These are phyloP conservation scores for Neurospora discreta DNA, from an alignment of 495 filamentous ascomycete species.

Conservation along the genomic window DNA sequence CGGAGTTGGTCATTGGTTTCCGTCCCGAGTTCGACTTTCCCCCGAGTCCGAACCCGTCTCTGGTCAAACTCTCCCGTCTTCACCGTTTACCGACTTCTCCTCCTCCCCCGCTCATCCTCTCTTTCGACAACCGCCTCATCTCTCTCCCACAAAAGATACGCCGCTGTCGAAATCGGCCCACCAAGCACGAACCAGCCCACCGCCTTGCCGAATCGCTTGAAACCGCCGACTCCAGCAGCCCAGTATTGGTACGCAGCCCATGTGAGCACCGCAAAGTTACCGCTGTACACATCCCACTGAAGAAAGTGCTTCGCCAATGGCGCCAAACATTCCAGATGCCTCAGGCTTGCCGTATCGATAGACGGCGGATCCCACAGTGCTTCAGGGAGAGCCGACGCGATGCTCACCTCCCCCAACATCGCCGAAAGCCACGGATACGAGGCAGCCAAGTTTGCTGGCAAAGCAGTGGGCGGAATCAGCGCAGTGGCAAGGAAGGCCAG, in stretches of 20 bases:
- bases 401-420: constrained; percentile 31
- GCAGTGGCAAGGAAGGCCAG: constrained; percentile 28
- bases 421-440: constrained; percentile 5
- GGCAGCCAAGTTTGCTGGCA: constrained; percentile 28
- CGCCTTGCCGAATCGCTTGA: constrained; percentile 28
- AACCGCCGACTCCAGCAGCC: constrained; percentile 21
- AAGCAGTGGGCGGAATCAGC: constrained; percentile 32
- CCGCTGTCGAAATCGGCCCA: constrained; percentile 40
- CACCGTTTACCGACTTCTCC: background rate
- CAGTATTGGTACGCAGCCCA: constrained; percentile 44
- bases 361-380: constrained; percentile 9
- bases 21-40: background rate
- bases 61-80: background rate
- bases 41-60: background rate
- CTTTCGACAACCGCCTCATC: constrained; percentile 26
- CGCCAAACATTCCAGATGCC: constrained; percentile 24
- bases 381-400: constrained; percentile 21
- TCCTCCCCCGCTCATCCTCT: background rate
- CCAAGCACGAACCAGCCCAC: constrained; percentile 30
- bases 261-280: constrained; percentile 36
- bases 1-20: background rate
- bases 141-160: constrained; percentile 46
- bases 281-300: constrained; percentile 49
- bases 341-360: constrained; percentile 17
- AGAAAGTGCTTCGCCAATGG: constrained; percentile 42